Evolutionary conservation across 345 rosid species (phyloP).

Genomic region (Eucalyptus pauciflora): DNA sequence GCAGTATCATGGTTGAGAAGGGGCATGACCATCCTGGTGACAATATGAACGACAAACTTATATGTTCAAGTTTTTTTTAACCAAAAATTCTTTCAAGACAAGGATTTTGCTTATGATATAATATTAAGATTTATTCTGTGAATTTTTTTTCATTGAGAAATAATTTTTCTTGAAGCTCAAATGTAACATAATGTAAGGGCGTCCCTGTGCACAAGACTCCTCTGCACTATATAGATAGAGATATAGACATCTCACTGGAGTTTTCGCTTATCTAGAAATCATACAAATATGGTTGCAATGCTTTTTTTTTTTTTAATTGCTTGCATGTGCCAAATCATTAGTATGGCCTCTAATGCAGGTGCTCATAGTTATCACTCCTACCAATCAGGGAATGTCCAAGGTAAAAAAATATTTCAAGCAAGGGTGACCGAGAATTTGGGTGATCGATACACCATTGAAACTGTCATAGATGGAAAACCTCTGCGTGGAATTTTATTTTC

Average conservation of each 20-base stretch:
- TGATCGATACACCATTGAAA: conserved; percentile 75
- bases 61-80: neutral
- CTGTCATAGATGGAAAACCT: conserved; percentile 77
- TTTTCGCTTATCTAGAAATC: neutral
- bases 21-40: neutral
- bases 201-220: neutral
- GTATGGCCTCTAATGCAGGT: conserved; percentile 25
- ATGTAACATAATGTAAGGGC: neutral
- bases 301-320: neutral
- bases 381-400: conserved; percentile 27
- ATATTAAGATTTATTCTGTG: neutral
- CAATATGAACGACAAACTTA: neutral
- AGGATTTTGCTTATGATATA: neutral
- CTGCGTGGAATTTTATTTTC: conserved; percentile 78
- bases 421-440: conserved; percentile 62
- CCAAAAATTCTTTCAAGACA: neutral
- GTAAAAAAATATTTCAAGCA: conserved; percentile 78
- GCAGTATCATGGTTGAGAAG: neutral
- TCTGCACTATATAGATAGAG: neutral
- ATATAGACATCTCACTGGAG: neutral
- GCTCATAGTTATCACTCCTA: conserved; percentile 26
- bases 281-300: neutral
- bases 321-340: neutral
- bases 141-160: neutral
- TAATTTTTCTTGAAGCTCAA: neutral